Conservation (phyloP, 805 yeast genomes). For the Candida loeiensis region DNA sequence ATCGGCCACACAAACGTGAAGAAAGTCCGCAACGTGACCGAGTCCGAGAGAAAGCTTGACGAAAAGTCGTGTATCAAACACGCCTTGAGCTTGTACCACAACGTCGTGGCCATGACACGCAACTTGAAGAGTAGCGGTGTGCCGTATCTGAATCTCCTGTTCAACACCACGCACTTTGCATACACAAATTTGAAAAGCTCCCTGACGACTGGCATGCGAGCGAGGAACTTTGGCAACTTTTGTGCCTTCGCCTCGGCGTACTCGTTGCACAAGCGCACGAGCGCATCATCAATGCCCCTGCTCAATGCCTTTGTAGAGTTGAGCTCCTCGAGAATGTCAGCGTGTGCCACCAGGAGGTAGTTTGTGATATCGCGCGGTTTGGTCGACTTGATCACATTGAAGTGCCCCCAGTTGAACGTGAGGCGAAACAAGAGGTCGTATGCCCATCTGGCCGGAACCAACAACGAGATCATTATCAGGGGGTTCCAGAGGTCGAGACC, state of each 20-base stretch:
- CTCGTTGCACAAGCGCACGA: neutral
- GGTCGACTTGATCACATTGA: slow-evolving; percentile 23
- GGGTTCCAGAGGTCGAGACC: slow-evolving; percentile 30
- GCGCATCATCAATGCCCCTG: slow-evolving; percentile 1
- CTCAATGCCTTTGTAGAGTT: slow-evolving; percentile 9
- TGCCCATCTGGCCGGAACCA: slow-evolving; percentile 35
- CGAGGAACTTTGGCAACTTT: slow-evolving; percentile 3
- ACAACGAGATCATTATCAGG: slow-evolving; percentile 29
- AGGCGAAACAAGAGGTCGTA: slow-evolving; percentile 33
- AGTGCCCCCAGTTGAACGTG: slow-evolving; percentile 32
- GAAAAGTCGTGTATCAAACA: slow-evolving; percentile 37
- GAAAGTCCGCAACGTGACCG: slow-evolving; percentile 24
- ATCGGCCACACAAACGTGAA: slow-evolving; percentile 42
- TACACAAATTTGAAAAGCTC: neutral
- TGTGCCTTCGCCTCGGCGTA: slow-evolving; percentile 1
- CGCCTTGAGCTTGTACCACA: slow-evolving; percentile 26
- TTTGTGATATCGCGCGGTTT: slow-evolving; percentile 36
- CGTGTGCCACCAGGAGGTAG: slow-evolving; percentile 18
- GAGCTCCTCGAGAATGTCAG: slow-evolving; percentile 22
- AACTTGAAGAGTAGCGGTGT: slow-evolving; percentile 3
- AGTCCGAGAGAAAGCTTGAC: slow-evolving; percentile 18
- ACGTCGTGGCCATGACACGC: slow-evolving; percentile 11
- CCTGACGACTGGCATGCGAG: slow-evolving; percentile 4
- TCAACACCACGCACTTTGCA: neutral
- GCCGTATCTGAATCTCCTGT: neutral